Evolutionary conservation across 2,329 filamentous ascomycete species (phyloP).

Genomic region (Golovinomyces cichoracearum): DNA sequence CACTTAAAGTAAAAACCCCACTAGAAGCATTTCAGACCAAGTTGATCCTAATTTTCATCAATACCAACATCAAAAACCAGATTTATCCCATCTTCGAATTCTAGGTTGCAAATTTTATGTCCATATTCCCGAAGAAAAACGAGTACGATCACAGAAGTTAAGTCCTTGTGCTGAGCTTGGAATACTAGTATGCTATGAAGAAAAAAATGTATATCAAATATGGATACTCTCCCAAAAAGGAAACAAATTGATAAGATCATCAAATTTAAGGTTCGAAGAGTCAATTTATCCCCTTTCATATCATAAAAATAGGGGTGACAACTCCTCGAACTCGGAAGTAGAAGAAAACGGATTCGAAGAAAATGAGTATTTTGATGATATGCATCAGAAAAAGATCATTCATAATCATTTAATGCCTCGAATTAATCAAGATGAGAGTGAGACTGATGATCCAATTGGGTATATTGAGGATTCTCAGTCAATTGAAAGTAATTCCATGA

Average conservation of each 20-base stretch:
- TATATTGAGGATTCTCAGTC: too few species aligned
- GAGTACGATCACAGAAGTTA: not conserved
- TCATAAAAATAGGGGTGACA: not conserved
- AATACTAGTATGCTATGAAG: slow-evolving; percentile 1
- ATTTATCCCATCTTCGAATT: not conserved
- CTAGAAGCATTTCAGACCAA: not conserved
- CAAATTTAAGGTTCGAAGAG: slow-evolving; percentile 1
- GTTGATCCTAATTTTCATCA: not conserved
- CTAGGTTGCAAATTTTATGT: not conserved
- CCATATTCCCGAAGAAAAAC: slow-evolving; percentile 1
- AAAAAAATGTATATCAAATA: not conserved
- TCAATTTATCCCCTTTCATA: not conserved
- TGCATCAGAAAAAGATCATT: too few species aligned
- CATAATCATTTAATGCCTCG: too few species aligned
- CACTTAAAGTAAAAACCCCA: not conserved
- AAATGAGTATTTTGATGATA: too few species aligned
- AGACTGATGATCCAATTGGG: too few species aligned
- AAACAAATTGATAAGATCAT: not conserved
- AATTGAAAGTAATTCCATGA: too few species aligned
- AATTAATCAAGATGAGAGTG: too few species aligned
- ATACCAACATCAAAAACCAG: not conserved
- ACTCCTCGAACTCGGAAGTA: not conserved
- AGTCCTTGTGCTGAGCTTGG: not conserved
- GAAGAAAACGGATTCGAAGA: not conserved
- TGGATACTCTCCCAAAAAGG: not conserved